Evolutionary conservation across 2,329 filamentous ascomycete species (phyloP).

Genomic region (Penicillium sp.): DNA sequence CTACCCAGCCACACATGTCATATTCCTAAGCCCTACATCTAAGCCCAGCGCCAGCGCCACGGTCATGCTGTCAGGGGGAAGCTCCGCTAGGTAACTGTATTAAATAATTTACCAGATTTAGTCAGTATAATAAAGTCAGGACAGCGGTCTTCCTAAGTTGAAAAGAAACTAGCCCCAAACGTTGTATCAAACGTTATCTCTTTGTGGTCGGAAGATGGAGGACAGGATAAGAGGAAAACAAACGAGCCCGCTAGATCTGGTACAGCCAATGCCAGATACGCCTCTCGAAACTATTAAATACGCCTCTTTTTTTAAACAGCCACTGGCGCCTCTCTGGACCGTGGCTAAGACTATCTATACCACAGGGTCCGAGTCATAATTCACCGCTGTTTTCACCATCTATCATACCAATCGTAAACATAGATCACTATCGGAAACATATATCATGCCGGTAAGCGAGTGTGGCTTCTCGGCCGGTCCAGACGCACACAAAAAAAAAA

Average conservation of each 20-base stretch:
- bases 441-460: neutral
- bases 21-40: neutral
- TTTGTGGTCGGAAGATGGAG: too few relatives aligned
- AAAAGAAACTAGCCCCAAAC: neutral
- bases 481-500: neutral
- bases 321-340: neutral
- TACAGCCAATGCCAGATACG: neutral
- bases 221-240: neutral
- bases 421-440: neutral
- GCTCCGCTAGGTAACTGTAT: neutral
- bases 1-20: conserved; percentile 9
- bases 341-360: neutral
- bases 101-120: neutral
- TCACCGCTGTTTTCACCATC: neutral
- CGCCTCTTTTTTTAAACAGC: neutral
- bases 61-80: conserved; percentile 6
- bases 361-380: too few relatives aligned
- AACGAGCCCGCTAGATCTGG: neutral
- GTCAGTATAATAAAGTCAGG: neutral
- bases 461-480: neutral
- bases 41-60: neutral
- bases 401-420: neutral
- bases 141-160: neutral
- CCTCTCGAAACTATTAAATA: too few relatives aligned
- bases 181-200: neutral